Percentiles rank a stretch among this genome's conserved stretches.
Evolutionary conservation across 495 filamentous ascomycete species (phyloP).

Genomic region (Penicillium waksmanii): DNA sequence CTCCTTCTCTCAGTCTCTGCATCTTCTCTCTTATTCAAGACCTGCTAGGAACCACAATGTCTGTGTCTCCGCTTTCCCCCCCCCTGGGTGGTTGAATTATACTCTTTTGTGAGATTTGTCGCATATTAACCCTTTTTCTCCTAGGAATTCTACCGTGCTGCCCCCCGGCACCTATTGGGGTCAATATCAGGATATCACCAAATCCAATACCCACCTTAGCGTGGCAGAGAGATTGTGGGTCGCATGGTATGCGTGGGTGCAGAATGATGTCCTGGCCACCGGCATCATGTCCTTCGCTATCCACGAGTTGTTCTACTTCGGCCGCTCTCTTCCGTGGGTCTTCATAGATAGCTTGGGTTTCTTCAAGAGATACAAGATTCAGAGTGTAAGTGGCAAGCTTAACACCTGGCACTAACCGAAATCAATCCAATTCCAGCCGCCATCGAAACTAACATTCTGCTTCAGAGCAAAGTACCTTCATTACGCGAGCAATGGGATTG

Average conservation of each 20-base stretch:
- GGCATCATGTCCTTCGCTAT: slow-evolving; percentile 89
- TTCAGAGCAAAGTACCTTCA: slow-evolving; percentile 85
- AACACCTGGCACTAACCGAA: slow-evolving; percentile 17
- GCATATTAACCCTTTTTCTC: slow-evolving; percentile 20
- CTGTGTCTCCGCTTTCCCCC: slow-evolving; percentile 16
- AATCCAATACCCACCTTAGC: slow-evolving; percentile 82
- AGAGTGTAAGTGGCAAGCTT: slow-evolving; percentile 59
- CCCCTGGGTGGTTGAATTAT: slow-evolving; percentile 3
- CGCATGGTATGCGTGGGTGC: slow-evolving; percentile 91
- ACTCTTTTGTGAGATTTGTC: slow-evolving; percentile 21
- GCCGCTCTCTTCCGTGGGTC: slow-evolving; percentile 81
- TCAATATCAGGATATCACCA: slow-evolving; percentile 78
- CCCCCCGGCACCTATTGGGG: slow-evolving; percentile 65
- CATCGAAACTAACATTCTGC: slow-evolving; percentile 8
- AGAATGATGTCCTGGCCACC: slow-evolving; percentile 88
- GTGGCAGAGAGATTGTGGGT: slow-evolving; percentile 79
- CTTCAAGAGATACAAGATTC: slow-evolving; percentile 87
- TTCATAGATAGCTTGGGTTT: slow-evolving; percentile 83
- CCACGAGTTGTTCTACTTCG: slow-evolving; percentile 89
- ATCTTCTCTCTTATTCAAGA: slow-evolving; percentile 25
- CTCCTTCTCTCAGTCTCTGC: slow-evolving; percentile 20
- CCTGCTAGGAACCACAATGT: slow-evolving; percentile 25
- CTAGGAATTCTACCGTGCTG: slow-evolving; percentile 52
- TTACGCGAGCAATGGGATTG: slow-evolving; percentile 91
- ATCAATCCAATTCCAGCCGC: slow-evolving; percentile 13